Base-by-base conservation (phyloP, 176 grass and related monocot genomes). In the Triticum monococcum region DNA sequence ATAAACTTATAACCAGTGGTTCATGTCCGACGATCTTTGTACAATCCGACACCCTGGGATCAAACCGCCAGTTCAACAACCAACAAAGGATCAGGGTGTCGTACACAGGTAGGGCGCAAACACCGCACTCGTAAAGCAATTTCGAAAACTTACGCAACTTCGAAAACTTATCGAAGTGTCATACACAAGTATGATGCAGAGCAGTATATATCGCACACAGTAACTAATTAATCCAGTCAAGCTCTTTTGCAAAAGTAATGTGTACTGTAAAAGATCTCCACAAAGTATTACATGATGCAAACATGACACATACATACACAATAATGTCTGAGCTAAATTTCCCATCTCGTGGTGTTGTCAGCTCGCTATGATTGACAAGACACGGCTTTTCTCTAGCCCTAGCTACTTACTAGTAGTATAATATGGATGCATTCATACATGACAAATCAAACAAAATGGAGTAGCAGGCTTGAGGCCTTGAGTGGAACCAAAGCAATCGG, bases 401-500 rank as follows among this genome's bases (percentile, higher is more conserved):
- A 76, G 41, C 72, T 75, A 75, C 40, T 31, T 76, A 52, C 14
- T 76, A 75, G 6, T 36, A 36, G 72, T 75, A 9, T 75, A 28
- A 13, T 17, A 16, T 41, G 1, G 13, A 76, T 54, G 45, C 25
- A 46, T 50, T 76, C 72, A 75, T 74, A 56, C 73, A 56, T 79
- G 57, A 17, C 20, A 38, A 38, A 79, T n/a, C n/a, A 26, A 79
- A 17, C 54, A 50, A 9, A 30, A 25, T 28, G 72, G 6, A 5
- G 45, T 48, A 26, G 71, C 71, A 74, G 38, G 38, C 24, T 57
- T 57, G 54, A 57, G 18, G 54, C 54, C 31, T 80, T 64, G 41
- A 75, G 43, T 45, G 43, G 82, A 89, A 89, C 77, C 77, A 74
- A 85, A 85, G 82, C 82, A 81, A 89, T n/a, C 32, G 12, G 13